Conservation (phyloP, 148 eudicot species). For the Heliamphora exappendiculata region DNA sequence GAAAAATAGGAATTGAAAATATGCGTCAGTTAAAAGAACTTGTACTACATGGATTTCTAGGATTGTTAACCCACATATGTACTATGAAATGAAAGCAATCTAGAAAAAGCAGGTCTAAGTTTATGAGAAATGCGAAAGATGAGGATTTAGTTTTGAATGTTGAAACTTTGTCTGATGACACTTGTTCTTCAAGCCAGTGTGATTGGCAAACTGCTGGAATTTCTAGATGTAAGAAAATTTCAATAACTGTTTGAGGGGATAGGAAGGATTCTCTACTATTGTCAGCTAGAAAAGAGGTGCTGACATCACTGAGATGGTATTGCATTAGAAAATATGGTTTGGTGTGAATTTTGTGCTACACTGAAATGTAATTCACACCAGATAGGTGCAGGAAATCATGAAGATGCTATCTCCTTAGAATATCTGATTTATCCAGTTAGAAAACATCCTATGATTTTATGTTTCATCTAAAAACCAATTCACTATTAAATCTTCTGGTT, state of each 20-base stretch:
- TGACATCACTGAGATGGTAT: neutral
- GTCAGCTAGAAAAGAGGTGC: conserved; percentile 2
- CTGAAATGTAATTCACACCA: neutral
- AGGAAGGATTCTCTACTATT: neutral
- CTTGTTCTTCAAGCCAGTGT: neutral
- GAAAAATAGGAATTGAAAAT: neutral
- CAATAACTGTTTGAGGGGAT: neutral
- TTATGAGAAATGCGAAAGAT: neutral
- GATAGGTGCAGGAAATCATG: neutral
- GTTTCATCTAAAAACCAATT: neutral
- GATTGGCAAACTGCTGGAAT: neutral
- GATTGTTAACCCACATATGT: neutral
- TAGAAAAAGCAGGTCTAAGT: neutral
- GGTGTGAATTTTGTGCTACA: neutral
- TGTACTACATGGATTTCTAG: neutral
- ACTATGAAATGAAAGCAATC: neutral
- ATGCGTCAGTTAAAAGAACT: neutral
- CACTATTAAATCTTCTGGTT: conserved; percentile 14
- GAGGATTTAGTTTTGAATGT: neutral
- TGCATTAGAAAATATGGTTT: neutral
- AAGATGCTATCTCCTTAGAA: neutral
- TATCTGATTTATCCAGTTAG: neutral
- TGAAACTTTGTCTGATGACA: neutral
- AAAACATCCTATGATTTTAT: neutral
- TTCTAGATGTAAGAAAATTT: neutral